phyloP scores from a whole-genome alignment of 305 asterid species.

The Petunia hybrid region DNA sequence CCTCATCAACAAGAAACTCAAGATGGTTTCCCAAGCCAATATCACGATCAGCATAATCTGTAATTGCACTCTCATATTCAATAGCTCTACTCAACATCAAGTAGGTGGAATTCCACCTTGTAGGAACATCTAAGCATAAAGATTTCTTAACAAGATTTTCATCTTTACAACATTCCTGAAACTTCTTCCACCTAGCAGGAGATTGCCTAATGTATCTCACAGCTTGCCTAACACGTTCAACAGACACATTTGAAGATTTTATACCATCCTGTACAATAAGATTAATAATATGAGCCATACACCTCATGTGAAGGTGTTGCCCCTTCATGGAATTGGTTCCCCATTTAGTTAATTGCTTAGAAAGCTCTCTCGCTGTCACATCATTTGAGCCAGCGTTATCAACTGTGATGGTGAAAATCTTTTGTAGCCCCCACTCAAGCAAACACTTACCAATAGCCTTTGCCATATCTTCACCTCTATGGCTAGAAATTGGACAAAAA shows the following conservation, averaged over 20 bases:
- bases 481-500: not conserved
- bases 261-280: not conserved
- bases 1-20: not conserved
- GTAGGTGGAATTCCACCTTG: constrained; percentile 7
- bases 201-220: not conserved
- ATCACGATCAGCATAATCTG: no score
- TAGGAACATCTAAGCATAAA: not conserved
- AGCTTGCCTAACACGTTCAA: not conserved
- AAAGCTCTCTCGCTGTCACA: not conserved
- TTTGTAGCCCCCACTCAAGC: constrained; percentile 9
- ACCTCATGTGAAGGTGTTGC: not conserved
- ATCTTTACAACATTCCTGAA: not conserved
- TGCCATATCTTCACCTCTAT: not conserved
- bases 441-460: not conserved
- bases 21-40: no score
- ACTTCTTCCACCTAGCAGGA: not conserved
- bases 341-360: not conserved
- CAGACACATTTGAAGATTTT: not conserved
- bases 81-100: not conserved
- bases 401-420: constrained; percentile 2
- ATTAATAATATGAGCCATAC: constrained; percentile 1
- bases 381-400: constrained; percentile 22
- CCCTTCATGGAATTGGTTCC: not conserved
- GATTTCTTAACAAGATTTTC: not conserved
- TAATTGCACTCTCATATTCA: no score